A percentile compares a stretch with the other conserved stretches of the same genome.
phyloP scores from a whole-genome alignment of 2,329 filamentous ascomycete genomes.

The Alternaria hordeiaustralica region DNA sequence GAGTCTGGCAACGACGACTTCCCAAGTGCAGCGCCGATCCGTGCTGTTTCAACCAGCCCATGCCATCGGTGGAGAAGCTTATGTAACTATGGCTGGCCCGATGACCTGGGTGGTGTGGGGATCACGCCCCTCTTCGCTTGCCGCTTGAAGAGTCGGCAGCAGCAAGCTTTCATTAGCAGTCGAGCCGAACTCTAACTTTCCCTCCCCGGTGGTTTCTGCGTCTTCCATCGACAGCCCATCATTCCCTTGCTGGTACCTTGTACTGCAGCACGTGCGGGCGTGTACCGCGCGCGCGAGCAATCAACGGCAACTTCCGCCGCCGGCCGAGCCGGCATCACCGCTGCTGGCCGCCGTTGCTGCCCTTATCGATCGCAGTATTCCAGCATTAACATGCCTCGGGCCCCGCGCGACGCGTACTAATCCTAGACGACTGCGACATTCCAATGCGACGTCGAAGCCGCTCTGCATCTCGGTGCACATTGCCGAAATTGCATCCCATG shows the following conservation, averaged over 20 bases:
- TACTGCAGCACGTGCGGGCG: not conserved
- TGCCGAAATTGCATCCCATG: conserved; percentile 6
- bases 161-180: conserved; percentile 2
- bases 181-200: not conserved
- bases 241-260: not conserved
- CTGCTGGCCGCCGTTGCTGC: not conserved
- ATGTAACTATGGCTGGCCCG: conserved; percentile 20
- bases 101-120: conserved; percentile 27
- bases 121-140: conserved; percentile 25
- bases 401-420: not conserved
- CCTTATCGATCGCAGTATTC: conserved; percentile 12
- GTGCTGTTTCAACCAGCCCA: conserved; percentile 11
- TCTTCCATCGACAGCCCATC: not conserved
- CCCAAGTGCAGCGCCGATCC: conserved; percentile 1
- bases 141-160: conserved; percentile 23
- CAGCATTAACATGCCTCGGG: conserved; percentile 5
- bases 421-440: conserved; percentile 18
- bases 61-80: conserved; percentile 10
- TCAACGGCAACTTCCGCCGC: conserved; percentile 5
- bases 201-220: not conserved
- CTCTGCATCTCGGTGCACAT: not conserved
- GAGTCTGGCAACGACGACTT: conserved; percentile 2
- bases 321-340: conserved; percentile 6
- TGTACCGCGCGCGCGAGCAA: not conserved
- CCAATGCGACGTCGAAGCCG: conserved; percentile 17